Evolutionary conservation across 1,284 basidiomycete genomes (phyloP), one percentile per base, ranked within the genome.

Genomic region (Sporisorium sorghi): DNA sequence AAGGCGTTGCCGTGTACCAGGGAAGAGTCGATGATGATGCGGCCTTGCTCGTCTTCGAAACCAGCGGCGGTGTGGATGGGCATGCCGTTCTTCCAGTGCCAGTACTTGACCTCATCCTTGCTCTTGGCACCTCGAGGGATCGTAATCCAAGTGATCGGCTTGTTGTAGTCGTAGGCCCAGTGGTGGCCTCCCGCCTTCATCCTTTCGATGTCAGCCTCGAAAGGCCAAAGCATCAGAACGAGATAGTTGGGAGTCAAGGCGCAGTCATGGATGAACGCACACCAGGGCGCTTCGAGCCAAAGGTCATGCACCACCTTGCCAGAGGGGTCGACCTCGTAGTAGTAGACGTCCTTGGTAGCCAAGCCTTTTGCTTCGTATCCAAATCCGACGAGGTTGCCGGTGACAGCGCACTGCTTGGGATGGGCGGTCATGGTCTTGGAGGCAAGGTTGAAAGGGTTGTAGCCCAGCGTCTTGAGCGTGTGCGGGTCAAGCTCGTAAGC

Each of bases 371-470:
- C 70, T 32, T 73, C 63, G 56, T 73, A 73, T 2, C 65, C 70
- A 33, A 66, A 73, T 32, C 63, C 62, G 30, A 73, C 64, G 23
- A 73, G 61, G 39, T 73, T 70, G 28, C 70, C 70, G 0, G 70
- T 73, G 33, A 61, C 60, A 5, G 57, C 52, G 42, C 63, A 63
- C 57, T 64, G 61, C 70, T 73, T 73, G 15, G 70, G 70, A 17
- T 73, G 70, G 9, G 70, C 70, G 11, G 65, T 73, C 66, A 68
- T 69, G 28, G 70, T 68, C 54, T 63, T 68, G 35, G 58, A 60
- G 21, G 60, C 61, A 0, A 73, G 58, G 42, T 73, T 62, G 64
- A 73, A 68, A n/a, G 62, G 61, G 49, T 62, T 64, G 53, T 69
- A 68, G 35, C 70, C 70, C 44, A 58, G 55, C 37, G 70, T 73